These are phyloP conservation scores for Termitomyces sp. DNA, from an alignment of 768 basidiomycete genomes.

Conservation along the genomic window DNA sequence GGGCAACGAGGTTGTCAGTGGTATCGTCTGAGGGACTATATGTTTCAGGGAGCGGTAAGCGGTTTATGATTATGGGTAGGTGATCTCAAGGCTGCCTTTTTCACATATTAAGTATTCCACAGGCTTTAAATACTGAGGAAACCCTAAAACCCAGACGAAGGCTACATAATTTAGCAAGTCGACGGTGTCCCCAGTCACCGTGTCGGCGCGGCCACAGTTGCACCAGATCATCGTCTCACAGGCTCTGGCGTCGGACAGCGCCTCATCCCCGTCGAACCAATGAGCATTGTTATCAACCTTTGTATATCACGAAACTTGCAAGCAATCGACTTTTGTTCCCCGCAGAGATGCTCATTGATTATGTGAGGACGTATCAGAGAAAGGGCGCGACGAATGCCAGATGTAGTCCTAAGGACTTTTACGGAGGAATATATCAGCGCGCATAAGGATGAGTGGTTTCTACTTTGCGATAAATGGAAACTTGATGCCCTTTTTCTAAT, in stretches of 20 bases:
- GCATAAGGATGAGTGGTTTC: slow-evolving; percentile 52
- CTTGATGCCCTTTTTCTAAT: too few species aligned
- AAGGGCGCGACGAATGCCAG: slow-evolving; percentile 53
- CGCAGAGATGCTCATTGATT: slow-evolving; percentile 67
- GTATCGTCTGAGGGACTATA: too few species aligned
- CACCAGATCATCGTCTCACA: slow-evolving; percentile 27
- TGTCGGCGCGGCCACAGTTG: slow-evolving; percentile 51
- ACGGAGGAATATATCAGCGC: slow-evolving; percentile 58
- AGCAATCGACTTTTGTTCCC: slow-evolving; percentile 55
- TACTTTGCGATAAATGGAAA: too few species aligned
- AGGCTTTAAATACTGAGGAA: too few species aligned
- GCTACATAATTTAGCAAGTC: slow-evolving; percentile 74
- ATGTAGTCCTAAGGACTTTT: slow-evolving; percentile 54
- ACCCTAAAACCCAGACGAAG: slow-evolving; percentile 46
- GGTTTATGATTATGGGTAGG: too few species aligned
- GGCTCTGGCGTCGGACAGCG: slow-evolving; percentile 56
- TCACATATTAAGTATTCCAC: too few species aligned
- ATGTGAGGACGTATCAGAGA: slow-evolving; percentile 77
- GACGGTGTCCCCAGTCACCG: slow-evolving; percentile 45
- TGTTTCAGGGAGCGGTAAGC: too few species aligned
- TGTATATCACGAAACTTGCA: slow-evolving; percentile 71
- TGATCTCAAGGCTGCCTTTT: too few species aligned
- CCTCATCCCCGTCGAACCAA: slow-evolving; percentile 52
- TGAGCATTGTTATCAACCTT: slow-evolving; percentile 57
- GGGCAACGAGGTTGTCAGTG: too few species aligned